Conservation (phyloP, 2,329 filamentous ascomycete genomes). For the Talaromyces marneffei region DNA sequence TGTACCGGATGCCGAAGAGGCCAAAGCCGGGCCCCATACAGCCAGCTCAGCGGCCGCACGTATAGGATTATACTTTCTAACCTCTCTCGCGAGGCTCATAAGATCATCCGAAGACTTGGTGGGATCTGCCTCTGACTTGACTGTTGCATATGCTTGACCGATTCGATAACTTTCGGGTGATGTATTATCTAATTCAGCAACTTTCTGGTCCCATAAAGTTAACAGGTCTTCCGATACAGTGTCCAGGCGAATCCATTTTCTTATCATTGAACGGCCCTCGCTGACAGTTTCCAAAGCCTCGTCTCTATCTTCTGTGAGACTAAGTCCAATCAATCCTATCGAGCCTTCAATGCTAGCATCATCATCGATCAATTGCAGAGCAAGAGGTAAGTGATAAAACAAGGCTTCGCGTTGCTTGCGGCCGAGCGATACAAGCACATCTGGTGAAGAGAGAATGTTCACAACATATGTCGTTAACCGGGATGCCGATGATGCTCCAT, state of each 20-base stretch:
- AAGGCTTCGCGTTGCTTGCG: constrained; percentile 35
- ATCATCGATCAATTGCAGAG: constrained; percentile 53
- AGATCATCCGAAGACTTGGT: constrained; percentile 28
- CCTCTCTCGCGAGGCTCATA: constrained; percentile 30
- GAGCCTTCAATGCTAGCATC: constrained; percentile 53
- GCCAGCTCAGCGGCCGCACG: constrained; percentile 44
- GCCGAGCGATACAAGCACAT: constrained; percentile 29
- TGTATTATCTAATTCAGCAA: constrained; percentile 27
- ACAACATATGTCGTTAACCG: constrained; percentile 68
- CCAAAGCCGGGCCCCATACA: constrained; percentile 45
- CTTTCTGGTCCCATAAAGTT: constrained; percentile 30
- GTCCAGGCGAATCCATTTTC: constrained; percentile 35
- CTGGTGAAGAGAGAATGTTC: constrained; percentile 48
- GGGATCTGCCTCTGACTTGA: constrained; percentile 30
- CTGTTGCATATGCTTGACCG: constrained; percentile 37
- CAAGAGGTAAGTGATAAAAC: constrained; percentile 49
- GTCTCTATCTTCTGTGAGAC: constrained; percentile 45
- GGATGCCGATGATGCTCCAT: constrained; percentile 65
- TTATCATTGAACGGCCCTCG: constrained; percentile 46
- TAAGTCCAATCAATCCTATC: constrained; percentile 49
- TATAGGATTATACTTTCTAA: constrained; percentile 40
- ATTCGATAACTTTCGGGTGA: constrained; percentile 34
- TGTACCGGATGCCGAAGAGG: constrained; percentile 43
- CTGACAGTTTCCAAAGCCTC: constrained; percentile 50
- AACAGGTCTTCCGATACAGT: constrained; percentile 22